These are phyloP conservation scores for Aspergillus japonicus DNA, from an alignment of 2,329 filamentous ascomycete genomes.

Conservation along the genomic window DNA sequence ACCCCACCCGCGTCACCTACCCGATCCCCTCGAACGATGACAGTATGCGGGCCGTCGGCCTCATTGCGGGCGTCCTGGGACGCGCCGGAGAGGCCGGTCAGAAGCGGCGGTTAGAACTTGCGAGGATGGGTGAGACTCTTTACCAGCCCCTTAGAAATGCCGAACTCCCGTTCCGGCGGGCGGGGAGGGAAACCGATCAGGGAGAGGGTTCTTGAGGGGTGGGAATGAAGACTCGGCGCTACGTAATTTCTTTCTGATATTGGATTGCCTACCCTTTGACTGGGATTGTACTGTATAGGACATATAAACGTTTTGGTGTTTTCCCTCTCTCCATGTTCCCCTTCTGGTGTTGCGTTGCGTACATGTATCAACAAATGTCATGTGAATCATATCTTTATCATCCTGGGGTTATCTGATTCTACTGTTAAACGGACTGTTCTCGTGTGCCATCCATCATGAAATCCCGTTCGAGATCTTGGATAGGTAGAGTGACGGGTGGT, in stretches of 20 bases:
- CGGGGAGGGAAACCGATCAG: neutral
- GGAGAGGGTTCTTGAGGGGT: neutral
- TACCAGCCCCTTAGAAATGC: neutral
- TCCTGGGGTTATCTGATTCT: neutral
- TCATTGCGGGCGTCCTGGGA: slow-evolving; percentile 83
- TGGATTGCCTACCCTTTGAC: slow-evolving; percentile 11
- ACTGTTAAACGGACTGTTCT: too few relatives aligned
- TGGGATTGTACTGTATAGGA: slow-evolving; percentile 38
- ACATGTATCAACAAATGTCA: slow-evolving; percentile 22
- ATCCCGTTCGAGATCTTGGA: too few relatives aligned
- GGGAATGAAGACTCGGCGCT: neutral
- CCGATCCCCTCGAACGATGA: slow-evolving; percentile 97
- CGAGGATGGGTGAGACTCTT: slow-evolving; percentile 40
- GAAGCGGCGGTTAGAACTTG: slow-evolving; percentile 62
- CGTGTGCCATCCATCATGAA: too few relatives aligned
- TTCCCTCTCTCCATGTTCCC: neutral
- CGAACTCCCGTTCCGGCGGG: neutral
- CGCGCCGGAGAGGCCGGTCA: slow-evolving; percentile 79
- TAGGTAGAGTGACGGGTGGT: too few relatives aligned
- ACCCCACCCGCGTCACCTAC: slow-evolving; percentile 93
- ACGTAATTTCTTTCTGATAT: slow-evolving; percentile 8
- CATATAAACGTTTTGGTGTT: slow-evolving; percentile 24
- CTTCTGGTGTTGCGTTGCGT: slow-evolving; percentile 17
- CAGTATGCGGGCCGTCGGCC: slow-evolving; percentile 76
- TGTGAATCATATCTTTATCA: neutral